phyloP scores from a whole-genome alignment of 73 alveolate species.

The Halteria grandinella region DNA sequence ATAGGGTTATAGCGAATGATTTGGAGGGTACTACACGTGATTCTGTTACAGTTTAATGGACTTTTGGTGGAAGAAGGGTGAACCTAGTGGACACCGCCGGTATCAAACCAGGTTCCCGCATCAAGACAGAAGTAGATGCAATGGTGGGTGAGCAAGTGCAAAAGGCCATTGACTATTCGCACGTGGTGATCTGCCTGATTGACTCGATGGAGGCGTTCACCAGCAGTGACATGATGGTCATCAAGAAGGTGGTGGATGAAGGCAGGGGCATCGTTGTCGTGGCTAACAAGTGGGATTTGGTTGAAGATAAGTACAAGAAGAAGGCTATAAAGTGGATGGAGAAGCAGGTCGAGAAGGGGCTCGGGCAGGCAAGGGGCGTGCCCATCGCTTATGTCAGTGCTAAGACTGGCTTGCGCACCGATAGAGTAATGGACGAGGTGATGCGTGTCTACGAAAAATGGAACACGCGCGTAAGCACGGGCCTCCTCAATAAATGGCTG shows the following conservation, averaged over 20 bases:
- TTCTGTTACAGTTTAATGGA: constrained; percentile 75
- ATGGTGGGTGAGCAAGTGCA: constrained; percentile 71
- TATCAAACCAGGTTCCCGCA: constrained; percentile 54
- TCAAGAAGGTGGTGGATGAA: constrained; percentile 74
- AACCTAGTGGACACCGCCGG: constrained; percentile 93
- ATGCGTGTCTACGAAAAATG: constrained; percentile 85
- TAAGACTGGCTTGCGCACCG: constrained; percentile 65
- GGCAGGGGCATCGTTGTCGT: constrained; percentile 88
- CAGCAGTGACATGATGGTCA: constrained; percentile 70
- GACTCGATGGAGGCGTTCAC: constrained; percentile 86
- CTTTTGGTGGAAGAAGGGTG: constrained; percentile 74
- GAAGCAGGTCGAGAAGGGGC: constrained; percentile 72
- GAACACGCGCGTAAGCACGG: constrained; percentile 89
- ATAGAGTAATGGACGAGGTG: constrained; percentile 76
- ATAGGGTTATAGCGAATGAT: constrained; percentile 86
- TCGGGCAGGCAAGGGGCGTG: constrained; percentile 75
- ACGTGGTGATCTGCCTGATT: constrained; percentile 76
- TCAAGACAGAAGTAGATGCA: constrained; percentile 52
- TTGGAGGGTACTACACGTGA: constrained; percentile 92
- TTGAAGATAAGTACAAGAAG: constrained; percentile 78
- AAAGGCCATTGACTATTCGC: constrained; percentile 72
- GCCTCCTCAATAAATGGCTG: constrained; percentile 84
- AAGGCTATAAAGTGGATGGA: constrained; percentile 76
- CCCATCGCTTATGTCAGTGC: constrained; percentile 80
- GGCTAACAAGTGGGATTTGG: constrained; percentile 93